A percentile compares a stretch with the other conserved stretches of the same genome.
These are phyloP conservation scores for Epichloe bromicola DNA, from an alignment of 2,329 filamentous ascomycete genomes.

Conservation along the genomic window DNA sequence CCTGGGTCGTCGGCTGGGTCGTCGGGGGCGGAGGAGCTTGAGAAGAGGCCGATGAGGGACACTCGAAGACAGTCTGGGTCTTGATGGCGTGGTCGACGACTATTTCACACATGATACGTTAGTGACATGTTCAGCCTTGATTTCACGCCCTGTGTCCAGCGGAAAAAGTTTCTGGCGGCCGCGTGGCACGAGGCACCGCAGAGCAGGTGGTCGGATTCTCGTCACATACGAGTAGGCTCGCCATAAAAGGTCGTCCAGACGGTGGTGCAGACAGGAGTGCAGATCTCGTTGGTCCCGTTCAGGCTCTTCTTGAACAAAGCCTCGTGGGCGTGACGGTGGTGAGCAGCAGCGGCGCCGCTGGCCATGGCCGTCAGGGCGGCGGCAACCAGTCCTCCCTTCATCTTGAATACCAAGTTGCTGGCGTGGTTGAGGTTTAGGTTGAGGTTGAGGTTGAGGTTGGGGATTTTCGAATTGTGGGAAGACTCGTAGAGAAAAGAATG, in stretches of 20 bases:
- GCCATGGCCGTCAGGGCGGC: slow-evolving; percentile 50
- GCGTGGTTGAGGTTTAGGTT: neutral
- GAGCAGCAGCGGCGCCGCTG: slow-evolving; percentile 40
- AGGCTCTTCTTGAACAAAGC: slow-evolving; percentile 42
- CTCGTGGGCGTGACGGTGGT: slow-evolving; percentile 53
- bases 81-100: slow-evolving; percentile 24
- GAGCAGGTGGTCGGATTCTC: neutral
- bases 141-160: too few species aligned
- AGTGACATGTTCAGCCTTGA: too few species aligned
- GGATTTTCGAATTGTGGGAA: slow-evolving; percentile 8
- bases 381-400: slow-evolving; percentile 62
- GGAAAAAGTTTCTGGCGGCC: too few species aligned
- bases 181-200: too few species aligned
- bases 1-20: slow-evolving; percentile 1
- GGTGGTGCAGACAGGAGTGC: slow-evolving; percentile 54
- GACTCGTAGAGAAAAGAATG: slow-evolving; percentile 40
- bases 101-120: slow-evolving; percentile 8
- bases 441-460: neutral
- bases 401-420: slow-evolving; percentile 32
- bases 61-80: slow-evolving; percentile 11
- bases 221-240: slow-evolving; percentile 46
- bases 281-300: slow-evolving; percentile 31
- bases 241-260: slow-evolving; percentile 49
- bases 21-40: slow-evolving; percentile 1
- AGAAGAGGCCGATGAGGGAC: slow-evolving; percentile 5